phyloP scores from a whole-genome alignment of 2,329 filamentous ascomycete genomes.

The Hirsutella thompsonii region DNA sequence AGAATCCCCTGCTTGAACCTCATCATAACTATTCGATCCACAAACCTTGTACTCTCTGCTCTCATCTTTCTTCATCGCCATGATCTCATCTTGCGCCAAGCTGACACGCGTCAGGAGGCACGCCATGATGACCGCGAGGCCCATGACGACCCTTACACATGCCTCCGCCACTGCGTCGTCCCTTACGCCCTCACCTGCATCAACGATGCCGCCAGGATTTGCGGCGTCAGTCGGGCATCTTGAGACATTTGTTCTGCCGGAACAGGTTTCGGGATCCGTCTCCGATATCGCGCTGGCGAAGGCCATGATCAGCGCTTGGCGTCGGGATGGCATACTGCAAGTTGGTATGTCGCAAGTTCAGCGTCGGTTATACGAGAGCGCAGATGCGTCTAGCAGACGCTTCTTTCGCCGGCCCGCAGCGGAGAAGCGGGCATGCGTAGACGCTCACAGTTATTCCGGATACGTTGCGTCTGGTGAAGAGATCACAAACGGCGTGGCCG shows the following conservation, averaged over 20 bases:
- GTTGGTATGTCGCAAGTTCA: slow-evolving; percentile 25
- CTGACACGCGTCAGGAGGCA: neutral
- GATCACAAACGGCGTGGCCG: slow-evolving; percentile 32
- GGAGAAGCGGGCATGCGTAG: slow-evolving; percentile 28
- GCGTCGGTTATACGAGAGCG: slow-evolving; percentile 19
- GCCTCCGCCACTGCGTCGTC: neutral
- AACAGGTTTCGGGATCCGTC: slow-evolving; percentile 18
- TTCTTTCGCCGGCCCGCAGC: slow-evolving; percentile 24
- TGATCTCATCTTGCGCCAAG: neutral
- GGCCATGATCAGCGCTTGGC: slow-evolving; percentile 28
- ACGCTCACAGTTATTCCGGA: slow-evolving; percentile 31
- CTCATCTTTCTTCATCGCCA: neutral
- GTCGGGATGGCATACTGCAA: slow-evolving; percentile 31
- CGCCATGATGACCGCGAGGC: neutral
- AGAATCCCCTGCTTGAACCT: neutral
- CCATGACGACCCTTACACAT: neutral
- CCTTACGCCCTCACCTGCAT: neutral
- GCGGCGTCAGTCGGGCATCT: slow-evolving; percentile 14
- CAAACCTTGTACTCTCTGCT: neutral
- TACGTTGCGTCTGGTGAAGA: slow-evolving; percentile 37
- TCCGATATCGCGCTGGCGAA: slow-evolving; percentile 23
- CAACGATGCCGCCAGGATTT: slow-evolving; percentile 15
- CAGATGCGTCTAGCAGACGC: slow-evolving; percentile 20
- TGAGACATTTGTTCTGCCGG: slow-evolving; percentile 28
- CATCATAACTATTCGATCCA: neutral